Conservation (phyloP, 805 yeast genomes). For the Candida corydali region DNA sequence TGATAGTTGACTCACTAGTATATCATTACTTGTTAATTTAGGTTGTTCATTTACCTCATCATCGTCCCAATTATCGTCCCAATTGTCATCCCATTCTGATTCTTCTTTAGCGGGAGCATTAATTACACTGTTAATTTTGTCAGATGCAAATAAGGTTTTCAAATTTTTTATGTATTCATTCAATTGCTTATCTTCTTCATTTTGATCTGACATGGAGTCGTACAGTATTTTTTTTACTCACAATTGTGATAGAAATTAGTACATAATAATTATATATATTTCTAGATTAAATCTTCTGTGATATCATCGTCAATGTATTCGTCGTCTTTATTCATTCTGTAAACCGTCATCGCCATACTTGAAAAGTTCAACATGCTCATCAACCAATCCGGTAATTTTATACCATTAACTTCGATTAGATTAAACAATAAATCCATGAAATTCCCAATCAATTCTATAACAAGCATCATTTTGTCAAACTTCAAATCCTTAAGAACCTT, state of each 20-base stretch:
- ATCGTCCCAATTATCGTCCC: conserved; percentile 21
- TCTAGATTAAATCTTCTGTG: conserved; percentile 34
- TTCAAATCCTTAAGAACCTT: conserved; percentile 38
- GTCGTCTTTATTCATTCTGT: conserved; percentile 47
- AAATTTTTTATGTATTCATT: conserved; percentile 30
- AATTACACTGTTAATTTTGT: neutral
- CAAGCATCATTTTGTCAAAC: conserved; percentile 40
- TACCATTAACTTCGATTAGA: conserved; percentile 32
- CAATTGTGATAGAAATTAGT: too few relatives aligned
- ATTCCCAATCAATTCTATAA: conserved; percentile 39
- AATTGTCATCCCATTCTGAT: conserved; percentile 12
- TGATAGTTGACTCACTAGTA: conserved; percentile 12
- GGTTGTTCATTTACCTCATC: conserved; percentile 16
- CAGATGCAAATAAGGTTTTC: conserved; percentile 15
- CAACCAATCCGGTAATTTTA: conserved; percentile 38
- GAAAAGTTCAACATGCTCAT: conserved; percentile 37
- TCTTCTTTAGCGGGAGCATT: conserved; percentile 3
- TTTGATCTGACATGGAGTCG: conserved; percentile 2
- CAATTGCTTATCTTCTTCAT: conserved; percentile 16
- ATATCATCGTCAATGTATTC: conserved; percentile 43
- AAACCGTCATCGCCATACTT: conserved; percentile 44
- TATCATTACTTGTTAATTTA: neutral
- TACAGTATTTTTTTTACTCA: too few relatives aligned
- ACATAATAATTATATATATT: too few relatives aligned
- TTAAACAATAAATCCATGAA: conserved; percentile 38